A percentile compares a stretch with the other conserved stretches of the same genome.
Conservation (phyloP, 306 rosid species). For the Malus fusca region DNA sequence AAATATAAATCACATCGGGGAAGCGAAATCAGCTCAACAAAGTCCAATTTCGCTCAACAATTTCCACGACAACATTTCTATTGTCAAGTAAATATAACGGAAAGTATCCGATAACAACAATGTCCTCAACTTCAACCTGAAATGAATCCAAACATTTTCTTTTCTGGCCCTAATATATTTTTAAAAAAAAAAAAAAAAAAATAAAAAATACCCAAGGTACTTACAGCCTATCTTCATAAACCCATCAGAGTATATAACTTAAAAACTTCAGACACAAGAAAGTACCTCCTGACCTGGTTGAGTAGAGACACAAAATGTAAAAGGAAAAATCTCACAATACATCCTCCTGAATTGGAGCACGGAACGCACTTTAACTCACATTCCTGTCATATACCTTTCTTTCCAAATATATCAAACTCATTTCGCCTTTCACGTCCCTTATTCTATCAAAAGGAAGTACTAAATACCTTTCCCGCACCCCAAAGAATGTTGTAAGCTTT, state of each 20-base stretch:
- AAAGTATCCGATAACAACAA: background rate
- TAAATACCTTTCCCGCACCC: slow-evolving; percentile 31
- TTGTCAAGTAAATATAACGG: background rate
- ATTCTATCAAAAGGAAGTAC: slow-evolving; percentile 32
- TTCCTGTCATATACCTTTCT: slow-evolving; percentile 29
- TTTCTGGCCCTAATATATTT: background rate
- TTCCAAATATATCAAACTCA: slow-evolving; percentile 33
- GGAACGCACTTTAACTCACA: slow-evolving; percentile 30
- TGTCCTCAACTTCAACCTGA: background rate
- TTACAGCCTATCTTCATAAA: slow-evolving; percentile 27
- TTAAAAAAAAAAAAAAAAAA: too few relatives aligned
- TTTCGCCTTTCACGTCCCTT: slow-evolving; percentile 25
- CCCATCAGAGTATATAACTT: slow-evolving; percentile 25
- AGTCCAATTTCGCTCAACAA: too few relatives aligned
- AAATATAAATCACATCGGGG: background rate
- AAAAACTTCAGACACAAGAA: slow-evolving; percentile 24
- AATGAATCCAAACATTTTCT: background rate
- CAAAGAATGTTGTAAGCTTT: slow-evolving; percentile 40
- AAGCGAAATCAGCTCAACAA: background rate
- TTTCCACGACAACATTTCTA: background rate
- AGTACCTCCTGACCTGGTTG: slow-evolving; percentile 25
- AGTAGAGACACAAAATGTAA: slow-evolving; percentile 16
- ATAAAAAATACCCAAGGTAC: background rate
- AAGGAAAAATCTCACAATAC: slow-evolving; percentile 12
- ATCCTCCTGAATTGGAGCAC: slow-evolving; percentile 33